Evolutionary conservation across 371 early-diverging fungal genomes (phyloP).

Genomic region (Mucor mucedo): DNA sequence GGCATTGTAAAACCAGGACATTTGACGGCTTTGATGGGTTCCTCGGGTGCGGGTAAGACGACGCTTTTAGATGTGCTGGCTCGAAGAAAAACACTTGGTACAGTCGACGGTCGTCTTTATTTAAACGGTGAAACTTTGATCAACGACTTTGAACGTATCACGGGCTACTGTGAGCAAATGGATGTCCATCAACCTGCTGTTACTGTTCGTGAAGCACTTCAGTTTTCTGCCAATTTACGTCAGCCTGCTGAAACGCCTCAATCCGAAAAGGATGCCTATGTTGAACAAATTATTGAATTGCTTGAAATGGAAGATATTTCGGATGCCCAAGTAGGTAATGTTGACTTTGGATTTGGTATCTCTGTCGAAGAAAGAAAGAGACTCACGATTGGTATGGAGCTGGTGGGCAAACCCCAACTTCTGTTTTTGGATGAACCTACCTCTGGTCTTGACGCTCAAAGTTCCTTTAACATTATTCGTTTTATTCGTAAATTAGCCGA

Average conservation of each 20-base stretch:
- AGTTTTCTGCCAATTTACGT: slow-evolving; percentile 69
- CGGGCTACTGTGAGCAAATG: slow-evolving; percentile 78
- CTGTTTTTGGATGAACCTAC: slow-evolving; percentile 85
- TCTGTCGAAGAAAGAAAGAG: slow-evolving; percentile 70
- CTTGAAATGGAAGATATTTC: slow-evolving; percentile 62
- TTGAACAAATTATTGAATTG: slow-evolving; percentile 65
- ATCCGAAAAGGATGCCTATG: slow-evolving; percentile 60
- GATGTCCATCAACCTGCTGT: slow-evolving; percentile 75
- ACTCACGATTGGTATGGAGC: slow-evolving; percentile 68
- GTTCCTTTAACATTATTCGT: slow-evolving; percentile 70
- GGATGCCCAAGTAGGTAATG: slow-evolving; percentile 55
- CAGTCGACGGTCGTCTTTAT: slow-evolving; percentile 68
- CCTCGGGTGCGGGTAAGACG: slow-evolving; percentile 89
- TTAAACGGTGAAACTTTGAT: slow-evolving; percentile 58
- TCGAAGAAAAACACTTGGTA: slow-evolving; percentile 79
- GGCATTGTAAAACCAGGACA: slow-evolving; percentile 68
- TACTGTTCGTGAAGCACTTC: slow-evolving; percentile 68
- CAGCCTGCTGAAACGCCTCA: slow-evolving; percentile 57
- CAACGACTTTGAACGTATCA: slow-evolving; percentile 70
- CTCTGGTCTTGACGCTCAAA: slow-evolving; percentile 69
- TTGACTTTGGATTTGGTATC: slow-evolving; percentile 49
- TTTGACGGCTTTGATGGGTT: slow-evolving; percentile 82
- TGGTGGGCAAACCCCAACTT: slow-evolving; percentile 76
- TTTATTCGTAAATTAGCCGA: slow-evolving; percentile 64
- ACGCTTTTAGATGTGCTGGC: slow-evolving; percentile 85